Percentiles rank a stretch among this genome's conserved stretches.
phyloP scores from a whole-genome alignment of 805 yeast species.

The Starmerella vaccinii region DNA sequence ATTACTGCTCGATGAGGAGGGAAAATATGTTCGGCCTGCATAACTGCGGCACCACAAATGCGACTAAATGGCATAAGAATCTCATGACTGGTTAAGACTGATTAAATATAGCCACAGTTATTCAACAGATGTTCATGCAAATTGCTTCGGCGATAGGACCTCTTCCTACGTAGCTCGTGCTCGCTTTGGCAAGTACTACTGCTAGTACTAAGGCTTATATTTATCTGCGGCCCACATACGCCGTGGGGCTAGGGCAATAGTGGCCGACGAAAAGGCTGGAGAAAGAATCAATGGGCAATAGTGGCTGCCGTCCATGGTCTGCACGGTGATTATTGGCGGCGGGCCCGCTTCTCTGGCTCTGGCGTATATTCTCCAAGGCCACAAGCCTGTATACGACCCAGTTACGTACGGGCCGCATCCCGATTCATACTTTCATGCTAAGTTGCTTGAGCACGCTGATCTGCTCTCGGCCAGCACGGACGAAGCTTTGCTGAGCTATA shows the following conservation, averaged over 20 bases:
- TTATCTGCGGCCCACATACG: not conserved
- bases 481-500: constrained; percentile 20
- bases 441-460: constrained; percentile 14
- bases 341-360: constrained; percentile 31
- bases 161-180: too few relatives aligned
- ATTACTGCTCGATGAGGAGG: too few relatives aligned
- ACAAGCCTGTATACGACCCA: constrained; percentile 28
- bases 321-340: constrained; percentile 23
- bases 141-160: too few relatives aligned
- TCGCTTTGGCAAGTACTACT: too few relatives aligned
- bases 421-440: constrained; percentile 24
- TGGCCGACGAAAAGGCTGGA: not conserved
- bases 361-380: constrained; percentile 29
- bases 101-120: too few relatives aligned
- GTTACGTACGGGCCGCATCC: constrained; percentile 25
- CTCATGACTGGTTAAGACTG: too few relatives aligned
- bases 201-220: too few relatives aligned
- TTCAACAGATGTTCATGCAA: too few relatives aligned
- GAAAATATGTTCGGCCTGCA: too few relatives aligned
- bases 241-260: not conserved
- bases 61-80: too few relatives aligned
- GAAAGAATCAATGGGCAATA: not conserved
- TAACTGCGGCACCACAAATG: too few relatives aligned
- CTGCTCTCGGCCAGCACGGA: constrained; percentile 23
- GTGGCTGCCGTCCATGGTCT: constrained; percentile 5